Evolutionary conservation across 108 stramenopile species (phyloP), one percentile per base, ranked within the genome.

Genomic region (Skeletonema menzelii): DNA sequence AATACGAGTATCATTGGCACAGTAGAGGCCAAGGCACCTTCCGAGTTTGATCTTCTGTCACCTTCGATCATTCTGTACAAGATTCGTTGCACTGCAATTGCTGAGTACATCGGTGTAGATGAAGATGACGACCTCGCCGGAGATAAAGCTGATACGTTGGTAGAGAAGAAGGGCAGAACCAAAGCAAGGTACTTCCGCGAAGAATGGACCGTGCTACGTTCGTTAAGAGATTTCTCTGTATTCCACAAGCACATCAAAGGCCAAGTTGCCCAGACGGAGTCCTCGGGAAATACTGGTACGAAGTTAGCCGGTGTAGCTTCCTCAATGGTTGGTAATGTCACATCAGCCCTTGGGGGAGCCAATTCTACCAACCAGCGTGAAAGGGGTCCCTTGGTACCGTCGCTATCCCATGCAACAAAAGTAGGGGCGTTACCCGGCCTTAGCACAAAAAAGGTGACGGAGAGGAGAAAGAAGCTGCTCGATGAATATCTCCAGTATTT

Each of bases 241-340:
- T 77, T 96, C 47, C 95, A 96, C 74, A 96, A 91, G 69, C 86
- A 91, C 35, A 67, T 96, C 37, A 96, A 96, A 63, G 66, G 65
- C 34, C 86, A 91, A 75, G 87, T 94, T 8, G 68, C 86, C 5
- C 56, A 77, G 20, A 61, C 76, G 10, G 90, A 91, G 71, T 82
- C 86, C n/a, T 85, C 89, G n/a, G 90, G 79, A 44, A 78, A 73
- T 32, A 79, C 93, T 3, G 85, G 86, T 24, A 82, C 88, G 27
- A 78, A 82, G 56, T 70, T 94, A 38, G 89, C 89, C 7, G 92
- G 87, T 40, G 87, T 87, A 37, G 88, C 87, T 13, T 82, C 88
- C 10, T 89, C 92, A n/a, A 82, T 87, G 56, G 57, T 73, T 11
- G 64, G 49, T 22, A 22, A 22, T 53, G 49, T 53, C n/a, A 53